phyloP scores from a whole-genome alignment of 805 yeast species.

The Cyberlindnera maritima region DNA sequence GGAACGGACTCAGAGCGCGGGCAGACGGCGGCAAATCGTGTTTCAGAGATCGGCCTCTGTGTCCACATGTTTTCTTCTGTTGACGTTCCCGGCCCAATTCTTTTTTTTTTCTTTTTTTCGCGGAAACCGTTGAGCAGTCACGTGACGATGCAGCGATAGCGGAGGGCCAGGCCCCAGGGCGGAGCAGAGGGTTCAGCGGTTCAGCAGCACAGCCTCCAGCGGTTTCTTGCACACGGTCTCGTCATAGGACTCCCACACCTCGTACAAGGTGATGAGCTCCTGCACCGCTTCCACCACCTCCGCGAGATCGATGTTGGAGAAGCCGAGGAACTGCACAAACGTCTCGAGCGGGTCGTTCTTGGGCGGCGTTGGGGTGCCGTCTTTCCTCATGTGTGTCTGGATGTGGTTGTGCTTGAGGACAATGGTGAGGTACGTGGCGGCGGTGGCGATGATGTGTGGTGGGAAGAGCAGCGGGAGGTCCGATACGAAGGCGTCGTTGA shows the following conservation, averaged over 20 bases:
- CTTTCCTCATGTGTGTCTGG: slow-evolving; percentile 18
- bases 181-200: slow-evolving; percentile 6
- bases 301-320: slow-evolving; percentile 71
- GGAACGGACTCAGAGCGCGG: background rate
- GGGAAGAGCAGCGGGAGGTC: slow-evolving; percentile 82
- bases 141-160: too few relatives aligned
- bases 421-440: slow-evolving; percentile 77
- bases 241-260: slow-evolving; percentile 83
- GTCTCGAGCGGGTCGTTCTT: slow-evolving; percentile 45
- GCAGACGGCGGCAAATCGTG: background rate
- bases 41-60: background rate
- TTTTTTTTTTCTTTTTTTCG: background rate
- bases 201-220: slow-evolving; percentile 22
- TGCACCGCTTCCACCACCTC: slow-evolving; percentile 82
- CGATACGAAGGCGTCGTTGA: slow-evolving; percentile 87
- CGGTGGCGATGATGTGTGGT: slow-evolving; percentile 83
- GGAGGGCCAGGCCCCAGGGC: background rate
- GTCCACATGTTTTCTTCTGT: slow-evolving; percentile 1
- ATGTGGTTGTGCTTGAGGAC: slow-evolving; percentile 44
- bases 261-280: slow-evolving; percentile 77
- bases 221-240: slow-evolving; percentile 39
- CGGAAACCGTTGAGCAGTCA: background rate
- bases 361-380: slow-evolving; percentile 12
- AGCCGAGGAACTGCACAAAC: slow-evolving; percentile 66
- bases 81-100: background rate